phyloP scores from a whole-genome alignment of 768 basidiomycete species.

The Trametes meyenii region DNA sequence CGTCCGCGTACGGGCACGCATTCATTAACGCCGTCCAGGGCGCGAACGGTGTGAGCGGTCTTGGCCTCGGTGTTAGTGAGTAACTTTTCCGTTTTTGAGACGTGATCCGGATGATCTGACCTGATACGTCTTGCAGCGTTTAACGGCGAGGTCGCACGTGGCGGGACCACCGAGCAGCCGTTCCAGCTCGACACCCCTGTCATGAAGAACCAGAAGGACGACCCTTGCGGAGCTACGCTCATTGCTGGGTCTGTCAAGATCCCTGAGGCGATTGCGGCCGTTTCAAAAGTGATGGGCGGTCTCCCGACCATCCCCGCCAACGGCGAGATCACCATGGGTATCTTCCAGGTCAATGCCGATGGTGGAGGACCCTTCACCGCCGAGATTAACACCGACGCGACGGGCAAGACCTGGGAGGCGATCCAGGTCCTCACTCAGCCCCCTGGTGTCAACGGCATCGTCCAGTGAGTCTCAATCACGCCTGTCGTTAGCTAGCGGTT shows the following conservation, averaged over 20 bases:
- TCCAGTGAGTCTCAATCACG: slow-evolving; percentile 4
- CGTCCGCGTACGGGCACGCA: slow-evolving; percentile 31
- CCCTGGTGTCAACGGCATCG: slow-evolving; percentile 31
- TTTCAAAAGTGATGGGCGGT: slow-evolving; percentile 25
- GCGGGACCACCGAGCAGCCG: slow-evolving; percentile 32
- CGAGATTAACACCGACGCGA: slow-evolving; percentile 34
- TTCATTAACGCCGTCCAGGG: slow-evolving; percentile 31
- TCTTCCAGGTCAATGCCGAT: slow-evolving; percentile 38
- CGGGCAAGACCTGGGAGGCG: slow-evolving; percentile 29
- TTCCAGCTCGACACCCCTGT: slow-evolving; percentile 35
- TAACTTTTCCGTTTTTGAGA: background rate
- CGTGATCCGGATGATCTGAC: background rate
- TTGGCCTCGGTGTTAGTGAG: slow-evolving; percentile 31
- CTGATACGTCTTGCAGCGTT: background rate
- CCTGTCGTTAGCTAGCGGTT: too few species aligned
- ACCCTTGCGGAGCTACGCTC: slow-evolving; percentile 33
- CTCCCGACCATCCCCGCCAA: slow-evolving; percentile 30
- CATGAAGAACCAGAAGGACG: slow-evolving; percentile 26
- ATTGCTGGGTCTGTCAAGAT: slow-evolving; percentile 31
- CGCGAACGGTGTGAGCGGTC: slow-evolving; percentile 32
- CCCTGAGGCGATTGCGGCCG: slow-evolving; percentile 17
- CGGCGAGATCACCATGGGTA: slow-evolving; percentile 28
- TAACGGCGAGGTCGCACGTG: slow-evolving; percentile 27
- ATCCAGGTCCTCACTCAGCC: slow-evolving; percentile 29
- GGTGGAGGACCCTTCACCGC: slow-evolving; percentile 36